Percentiles rank a stretch among this genome's conserved stretches.
These are phyloP conservation scores for Ceratobasidium sp. DNA, from an alignment of 1,284 basidiomycete genomes.

Conservation along the genomic window DNA sequence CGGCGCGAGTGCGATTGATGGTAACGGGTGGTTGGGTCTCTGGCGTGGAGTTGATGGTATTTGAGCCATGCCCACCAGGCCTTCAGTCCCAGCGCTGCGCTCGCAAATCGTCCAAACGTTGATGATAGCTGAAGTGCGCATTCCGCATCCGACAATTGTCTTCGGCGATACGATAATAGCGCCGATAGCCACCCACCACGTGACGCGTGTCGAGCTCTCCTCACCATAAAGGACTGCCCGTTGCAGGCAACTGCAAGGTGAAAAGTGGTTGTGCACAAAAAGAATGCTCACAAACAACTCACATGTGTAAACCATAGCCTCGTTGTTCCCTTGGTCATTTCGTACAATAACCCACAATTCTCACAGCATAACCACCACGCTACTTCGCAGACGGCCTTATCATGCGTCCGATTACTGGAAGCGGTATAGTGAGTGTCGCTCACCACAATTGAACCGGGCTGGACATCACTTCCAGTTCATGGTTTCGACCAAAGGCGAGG, in stretches of 20 bases:
- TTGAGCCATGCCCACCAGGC: background rate
- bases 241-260: background rate
- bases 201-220: background rate
- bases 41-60: background rate
- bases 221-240: background rate
- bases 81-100: too few species aligned
- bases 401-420: too few species aligned
- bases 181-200: background rate
- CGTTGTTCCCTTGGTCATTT: conserved; percentile 18
- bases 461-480: too few species aligned
- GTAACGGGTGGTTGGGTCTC: background rate
- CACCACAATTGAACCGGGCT: too few species aligned
- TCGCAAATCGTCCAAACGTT: background rate
- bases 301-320: too few species aligned
- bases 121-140: conserved; percentile 6
- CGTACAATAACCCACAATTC: background rate
- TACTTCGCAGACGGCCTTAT: too few species aligned
- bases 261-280: background rate
- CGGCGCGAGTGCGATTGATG: conserved; percentile 38
- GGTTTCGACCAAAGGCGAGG: too few species aligned
- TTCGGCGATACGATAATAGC: background rate
- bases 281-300: background rate
- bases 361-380: background rate
- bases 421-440: too few species aligned
- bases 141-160: background rate